Evolutionary conservation across 2,329 filamentous ascomycete species (phyloP).

Genomic region (Monosporascus sp.): DNA sequence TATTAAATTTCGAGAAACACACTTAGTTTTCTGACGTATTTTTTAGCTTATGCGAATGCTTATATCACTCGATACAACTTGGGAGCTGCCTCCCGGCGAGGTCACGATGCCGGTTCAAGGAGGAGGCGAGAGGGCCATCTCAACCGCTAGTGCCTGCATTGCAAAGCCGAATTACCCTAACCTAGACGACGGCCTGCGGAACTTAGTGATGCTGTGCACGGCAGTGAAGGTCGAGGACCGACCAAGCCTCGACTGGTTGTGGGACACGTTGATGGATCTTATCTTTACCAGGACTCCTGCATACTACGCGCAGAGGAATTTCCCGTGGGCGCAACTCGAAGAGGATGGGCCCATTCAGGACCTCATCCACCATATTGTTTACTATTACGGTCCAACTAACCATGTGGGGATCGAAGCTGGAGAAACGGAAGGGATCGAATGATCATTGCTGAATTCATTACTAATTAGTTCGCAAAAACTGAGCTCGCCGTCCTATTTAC

Average conservation of each 20-base stretch:
- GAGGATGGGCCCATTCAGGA: too few species aligned
- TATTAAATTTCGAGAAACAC: too few species aligned
- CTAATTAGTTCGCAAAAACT: too few species aligned
- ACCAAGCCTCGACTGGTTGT: not conserved
- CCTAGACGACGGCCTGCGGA: not conserved
- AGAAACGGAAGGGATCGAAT: too few species aligned
- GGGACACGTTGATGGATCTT: not conserved
- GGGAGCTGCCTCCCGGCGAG: not conserved
- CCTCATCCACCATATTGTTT: too few species aligned
- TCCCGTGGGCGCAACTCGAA: slow-evolving; percentile 7
- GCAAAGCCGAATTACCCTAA: not conserved
- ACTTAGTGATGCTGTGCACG: not conserved
- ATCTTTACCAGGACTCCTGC: not conserved
- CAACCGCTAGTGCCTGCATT: not conserved
- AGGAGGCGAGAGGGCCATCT: not conserved
- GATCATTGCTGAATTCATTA: too few species aligned
- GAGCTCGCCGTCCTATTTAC: too few species aligned
- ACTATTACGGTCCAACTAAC: too few species aligned
- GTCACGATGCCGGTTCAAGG: not conserved
- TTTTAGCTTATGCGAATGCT: not conserved
- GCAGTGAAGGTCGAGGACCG: slow-evolving; percentile 42
- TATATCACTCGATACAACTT: not conserved
- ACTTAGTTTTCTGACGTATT: not conserved
- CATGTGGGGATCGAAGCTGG: too few species aligned
- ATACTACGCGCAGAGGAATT: not conserved